phyloP scores from a whole-genome alignment of 768 basidiomycete genomes.

The Wakefieldia striispora region DNA sequence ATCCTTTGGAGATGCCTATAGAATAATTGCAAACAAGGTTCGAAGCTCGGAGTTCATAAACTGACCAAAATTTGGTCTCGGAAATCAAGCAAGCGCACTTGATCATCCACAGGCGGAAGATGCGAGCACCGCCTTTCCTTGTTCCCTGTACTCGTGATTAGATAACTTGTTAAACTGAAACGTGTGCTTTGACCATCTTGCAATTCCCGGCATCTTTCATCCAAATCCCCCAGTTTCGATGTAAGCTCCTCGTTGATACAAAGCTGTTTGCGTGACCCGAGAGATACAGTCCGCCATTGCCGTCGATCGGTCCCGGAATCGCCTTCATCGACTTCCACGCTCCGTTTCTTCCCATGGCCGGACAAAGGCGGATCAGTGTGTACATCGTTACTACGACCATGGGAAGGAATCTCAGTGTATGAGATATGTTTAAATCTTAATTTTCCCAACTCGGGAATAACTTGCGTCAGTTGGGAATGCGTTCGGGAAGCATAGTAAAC shows the following conservation, averaged over 20 bases:
- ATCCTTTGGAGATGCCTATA: slow-evolving; percentile 83
- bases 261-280: slow-evolving; percentile 87
- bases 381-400: neutral
- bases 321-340: slow-evolving; percentile 20
- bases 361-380: neutral
- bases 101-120: slow-evolving; percentile 70
- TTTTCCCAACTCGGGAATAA: slow-evolving; percentile 79
- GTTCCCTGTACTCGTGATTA: slow-evolving; percentile 43
- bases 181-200: slow-evolving; percentile 49
- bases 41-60: neutral
- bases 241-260: slow-evolving; percentile 87
- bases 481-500: slow-evolving; percentile 95
- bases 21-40: neutral
- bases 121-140: slow-evolving; percentile 70
- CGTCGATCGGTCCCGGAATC: slow-evolving; percentile 25
- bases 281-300: slow-evolving; percentile 65
- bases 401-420: slow-evolving; percentile 14
- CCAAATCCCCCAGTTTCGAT: slow-evolving; percentile 62
- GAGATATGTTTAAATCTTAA: slow-evolving; percentile 50
- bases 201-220: slow-evolving; percentile 85
- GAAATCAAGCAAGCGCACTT: slow-evolving; percentile 71
- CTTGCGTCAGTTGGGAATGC: slow-evolving; percentile 92
- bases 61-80: slow-evolving; percentile 81
- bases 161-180: neutral
- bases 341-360: slow-evolving; percentile 19